phyloP scores from a whole-genome alignment of 192 early-diverging fungal genomes.

The Umbelopsis isabellina region DNA sequence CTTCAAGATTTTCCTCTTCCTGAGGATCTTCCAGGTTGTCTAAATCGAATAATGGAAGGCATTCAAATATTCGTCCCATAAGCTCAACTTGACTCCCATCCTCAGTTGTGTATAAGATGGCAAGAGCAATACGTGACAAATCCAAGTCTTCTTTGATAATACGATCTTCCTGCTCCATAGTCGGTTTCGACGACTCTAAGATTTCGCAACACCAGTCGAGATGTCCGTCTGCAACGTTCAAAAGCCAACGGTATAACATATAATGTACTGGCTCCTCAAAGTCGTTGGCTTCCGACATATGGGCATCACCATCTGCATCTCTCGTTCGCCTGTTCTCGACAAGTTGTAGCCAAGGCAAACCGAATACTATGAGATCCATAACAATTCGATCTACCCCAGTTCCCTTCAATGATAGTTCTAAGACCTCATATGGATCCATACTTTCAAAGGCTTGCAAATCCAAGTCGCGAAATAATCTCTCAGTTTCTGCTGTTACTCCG shows the following conservation, averaged over 20 bases:
- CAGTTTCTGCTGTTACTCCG: background rate
- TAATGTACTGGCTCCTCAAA: slow-evolving; percentile 34
- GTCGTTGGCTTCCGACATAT: slow-evolving; percentile 28
- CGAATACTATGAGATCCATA: slow-evolving; percentile 48
- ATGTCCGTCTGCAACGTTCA: slow-evolving; percentile 42
- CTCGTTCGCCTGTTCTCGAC: slow-evolving; percentile 9
- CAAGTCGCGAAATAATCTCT: slow-evolving; percentile 5
- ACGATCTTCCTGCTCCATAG: slow-evolving; percentile 47
- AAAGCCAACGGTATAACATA: slow-evolving; percentile 52
- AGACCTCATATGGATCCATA: slow-evolving; percentile 31
- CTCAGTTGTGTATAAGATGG: slow-evolving; percentile 53
- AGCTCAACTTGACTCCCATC: slow-evolving; percentile 44
- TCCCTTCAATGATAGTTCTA: slow-evolving; percentile 26
- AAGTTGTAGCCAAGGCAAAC: slow-evolving; percentile 47
- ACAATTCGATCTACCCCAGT: slow-evolving; percentile 48
- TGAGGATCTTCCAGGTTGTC: background rate
- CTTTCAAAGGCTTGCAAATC: slow-evolving; percentile 23
- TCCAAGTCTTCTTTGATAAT: slow-evolving; percentile 57
- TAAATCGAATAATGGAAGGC: slow-evolving; percentile 51
- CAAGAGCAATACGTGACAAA: slow-evolving; percentile 49
- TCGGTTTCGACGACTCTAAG: slow-evolving; percentile 55
- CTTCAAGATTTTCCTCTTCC: slow-evolving; percentile 3
- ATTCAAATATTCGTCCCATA: slow-evolving; percentile 57
- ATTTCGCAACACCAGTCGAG: slow-evolving; percentile 50
- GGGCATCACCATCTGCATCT: background rate